Evolutionary conservation across 2,329 filamentous ascomycete species (phyloP).

Genomic region (Domatiomyces catenatus): DNA sequence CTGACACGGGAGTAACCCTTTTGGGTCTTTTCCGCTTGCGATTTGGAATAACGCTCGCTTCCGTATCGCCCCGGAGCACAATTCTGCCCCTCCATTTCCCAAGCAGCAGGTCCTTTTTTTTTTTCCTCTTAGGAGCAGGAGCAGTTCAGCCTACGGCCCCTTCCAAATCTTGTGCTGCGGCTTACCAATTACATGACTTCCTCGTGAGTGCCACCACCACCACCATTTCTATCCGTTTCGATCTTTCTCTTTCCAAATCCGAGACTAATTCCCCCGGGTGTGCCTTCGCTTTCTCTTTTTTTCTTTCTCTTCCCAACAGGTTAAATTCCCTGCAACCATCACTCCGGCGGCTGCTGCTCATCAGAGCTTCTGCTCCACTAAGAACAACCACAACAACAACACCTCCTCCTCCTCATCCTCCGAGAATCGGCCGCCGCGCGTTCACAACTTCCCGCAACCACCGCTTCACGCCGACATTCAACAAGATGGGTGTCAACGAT

Average conservation of each 20-base stretch:
- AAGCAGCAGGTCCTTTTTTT: slow-evolving; percentile 1
- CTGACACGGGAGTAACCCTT: background rate
- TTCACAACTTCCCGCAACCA: slow-evolving; percentile 22
- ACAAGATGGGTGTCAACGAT: slow-evolving; percentile 34
- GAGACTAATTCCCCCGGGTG: background rate
- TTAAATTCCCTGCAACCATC: background rate
- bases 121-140: background rate
- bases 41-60: background rate
- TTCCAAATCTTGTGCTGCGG: slow-evolving; percentile 1
- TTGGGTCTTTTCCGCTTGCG: background rate
- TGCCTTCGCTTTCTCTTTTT: no score
- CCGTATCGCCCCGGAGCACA: background rate
- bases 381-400: slow-evolving; percentile 1
- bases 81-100: background rate
- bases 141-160: background rate
- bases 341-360: slow-evolving; percentile 1
- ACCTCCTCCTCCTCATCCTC: no score
- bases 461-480: slow-evolving; percentile 28
- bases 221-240: slow-evolving; percentile 1
- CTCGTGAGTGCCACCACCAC: background rate
- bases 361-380: no score
- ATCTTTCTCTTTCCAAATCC: background rate
- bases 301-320: no score
- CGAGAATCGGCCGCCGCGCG: slow-evolving; percentile 9
- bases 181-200: background rate